A percentile compares a stretch with the other conserved stretches of the same genome.
Evolutionary conservation across 2,329 filamentous ascomycete species (phyloP).

Genomic region (Venturia oleaginea): DNA sequence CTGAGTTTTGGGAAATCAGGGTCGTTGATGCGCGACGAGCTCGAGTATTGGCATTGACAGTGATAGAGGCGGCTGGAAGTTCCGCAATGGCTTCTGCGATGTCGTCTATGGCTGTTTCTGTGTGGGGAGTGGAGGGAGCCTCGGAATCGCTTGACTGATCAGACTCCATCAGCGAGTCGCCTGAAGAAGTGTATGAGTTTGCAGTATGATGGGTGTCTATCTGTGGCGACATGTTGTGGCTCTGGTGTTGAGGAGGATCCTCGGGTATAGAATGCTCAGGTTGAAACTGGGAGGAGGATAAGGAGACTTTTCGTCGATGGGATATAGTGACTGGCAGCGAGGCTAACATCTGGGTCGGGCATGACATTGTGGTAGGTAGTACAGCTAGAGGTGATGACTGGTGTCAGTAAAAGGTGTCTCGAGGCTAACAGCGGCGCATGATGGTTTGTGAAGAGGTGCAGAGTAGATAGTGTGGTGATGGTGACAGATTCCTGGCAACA

Average conservation of each 20-base stretch:
- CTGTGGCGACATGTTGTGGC: background rate
- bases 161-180: constrained; percentile 32
- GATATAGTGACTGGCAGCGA: background rate
- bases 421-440: background rate
- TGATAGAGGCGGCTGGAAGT: constrained; percentile 27
- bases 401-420: background rate
- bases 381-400: background rate
- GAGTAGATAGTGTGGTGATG: background rate
- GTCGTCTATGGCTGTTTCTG: constrained; percentile 34
- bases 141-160: constrained; percentile 35
- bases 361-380: background rate
- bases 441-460: background rate
- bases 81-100: constrained; percentile 32
- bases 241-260: background rate
- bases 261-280: constrained; percentile 3
- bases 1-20: constrained; percentile 50
- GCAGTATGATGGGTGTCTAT: background rate
- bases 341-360: background rate
- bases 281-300: background rate
- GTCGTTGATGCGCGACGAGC: constrained; percentile 60
- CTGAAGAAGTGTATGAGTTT: constrained; percentile 23
- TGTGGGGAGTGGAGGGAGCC: constrained; percentile 34
- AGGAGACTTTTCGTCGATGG: background rate
- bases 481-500: background rate
- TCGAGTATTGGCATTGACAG: constrained; percentile 27